Percentiles rank a stretch among this genome's conserved stretches.
These are phyloP conservation scores for Gaertneriomyces sp. DNA, from an alignment of 192 early-diverging fungal species.

Conservation along the genomic window DNA sequence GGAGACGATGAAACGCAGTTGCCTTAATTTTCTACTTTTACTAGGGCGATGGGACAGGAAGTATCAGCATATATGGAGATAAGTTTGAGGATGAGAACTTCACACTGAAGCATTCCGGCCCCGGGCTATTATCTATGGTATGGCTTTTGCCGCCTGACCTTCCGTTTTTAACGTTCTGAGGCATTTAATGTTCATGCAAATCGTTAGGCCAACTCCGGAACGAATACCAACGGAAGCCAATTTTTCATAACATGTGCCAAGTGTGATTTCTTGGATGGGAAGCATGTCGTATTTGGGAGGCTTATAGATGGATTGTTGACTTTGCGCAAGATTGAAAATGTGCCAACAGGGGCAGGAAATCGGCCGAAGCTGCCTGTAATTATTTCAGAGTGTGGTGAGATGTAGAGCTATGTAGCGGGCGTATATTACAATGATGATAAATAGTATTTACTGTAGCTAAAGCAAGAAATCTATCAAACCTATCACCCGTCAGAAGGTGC, in stretches of 20 bases:
- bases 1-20: neutral
- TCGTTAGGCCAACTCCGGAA: conserved; percentile 73
- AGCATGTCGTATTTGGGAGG: conserved; percentile 85
- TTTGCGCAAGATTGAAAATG: conserved; percentile 91
- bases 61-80: conserved; percentile 78
- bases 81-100: conserved; percentile 81
- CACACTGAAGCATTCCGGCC: conserved; percentile 73
- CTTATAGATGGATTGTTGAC: conserved; percentile 84
- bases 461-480: no score
- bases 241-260: conserved; percentile 91
- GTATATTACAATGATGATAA: no score
- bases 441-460: no score
- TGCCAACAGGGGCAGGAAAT: conserved; percentile 82
- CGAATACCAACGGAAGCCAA: conserved; percentile 79
- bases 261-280: conserved; percentile 81
- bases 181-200: neutral
- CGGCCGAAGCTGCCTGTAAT: conserved; percentile 79
- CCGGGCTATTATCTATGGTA: conserved; percentile 86
- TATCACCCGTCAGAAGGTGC: no score
- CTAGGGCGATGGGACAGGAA: conserved; percentile 81
- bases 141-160: conserved; percentile 9
- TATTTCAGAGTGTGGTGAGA: conserved; percentile 74
- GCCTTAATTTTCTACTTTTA: neutral
- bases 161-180: neutral
- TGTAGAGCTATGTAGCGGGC: conserved; percentile 36